These are phyloP conservation scores for Ceriops decandra DNA, from an alignment of 345 rosid species.

Conservation along the genomic window DNA sequence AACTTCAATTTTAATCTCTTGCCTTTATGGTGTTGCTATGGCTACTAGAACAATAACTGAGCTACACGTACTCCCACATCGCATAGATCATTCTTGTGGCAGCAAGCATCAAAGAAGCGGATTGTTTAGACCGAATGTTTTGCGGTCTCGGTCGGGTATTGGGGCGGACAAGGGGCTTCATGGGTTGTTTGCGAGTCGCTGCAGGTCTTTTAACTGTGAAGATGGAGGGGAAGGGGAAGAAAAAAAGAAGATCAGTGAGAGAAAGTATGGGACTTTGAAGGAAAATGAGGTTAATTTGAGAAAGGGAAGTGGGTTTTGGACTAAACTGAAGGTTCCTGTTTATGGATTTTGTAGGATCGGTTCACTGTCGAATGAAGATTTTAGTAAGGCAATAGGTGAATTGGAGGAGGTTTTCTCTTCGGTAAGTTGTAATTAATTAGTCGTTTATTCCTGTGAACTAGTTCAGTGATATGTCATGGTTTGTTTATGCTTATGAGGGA, in stretches of 20 bases:
- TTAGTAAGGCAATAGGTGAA: conserved; percentile 38
- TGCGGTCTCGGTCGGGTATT: conserved; percentile 22
- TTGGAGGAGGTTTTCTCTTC: conserved; percentile 55
- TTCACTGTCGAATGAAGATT: conserved; percentile 45
- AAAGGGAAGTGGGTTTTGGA: conserved; percentile 41
- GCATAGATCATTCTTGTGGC: conserved; percentile 31
- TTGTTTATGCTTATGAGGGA: neutral
- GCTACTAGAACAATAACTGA: conserved; percentile 38
- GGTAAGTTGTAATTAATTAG: conserved; percentile 34
- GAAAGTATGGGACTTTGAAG: conserved; percentile 31
- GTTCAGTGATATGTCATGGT: neutral
- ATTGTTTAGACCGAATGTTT: conserved; percentile 24
- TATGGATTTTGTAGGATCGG: conserved; percentile 31
- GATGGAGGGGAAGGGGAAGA: conserved; percentile 43
- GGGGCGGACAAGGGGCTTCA: conserved; percentile 15
- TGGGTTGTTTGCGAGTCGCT: conserved; percentile 29
- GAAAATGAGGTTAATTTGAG: conserved; percentile 35
- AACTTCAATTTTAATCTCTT: conserved; percentile 5
- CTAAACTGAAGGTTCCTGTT: conserved; percentile 35
- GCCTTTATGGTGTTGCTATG: conserved; percentile 30
- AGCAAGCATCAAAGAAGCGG: conserved; percentile 30
- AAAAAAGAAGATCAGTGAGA: conserved; percentile 28
- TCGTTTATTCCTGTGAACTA: neutral
- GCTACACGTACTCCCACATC: conserved; percentile 49
- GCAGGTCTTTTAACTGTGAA: conserved; percentile 50